Base-by-base conservation (phyloP, 2,329 filamentous ascomycete genomes). In the Ophiostoma populinum region DNA sequence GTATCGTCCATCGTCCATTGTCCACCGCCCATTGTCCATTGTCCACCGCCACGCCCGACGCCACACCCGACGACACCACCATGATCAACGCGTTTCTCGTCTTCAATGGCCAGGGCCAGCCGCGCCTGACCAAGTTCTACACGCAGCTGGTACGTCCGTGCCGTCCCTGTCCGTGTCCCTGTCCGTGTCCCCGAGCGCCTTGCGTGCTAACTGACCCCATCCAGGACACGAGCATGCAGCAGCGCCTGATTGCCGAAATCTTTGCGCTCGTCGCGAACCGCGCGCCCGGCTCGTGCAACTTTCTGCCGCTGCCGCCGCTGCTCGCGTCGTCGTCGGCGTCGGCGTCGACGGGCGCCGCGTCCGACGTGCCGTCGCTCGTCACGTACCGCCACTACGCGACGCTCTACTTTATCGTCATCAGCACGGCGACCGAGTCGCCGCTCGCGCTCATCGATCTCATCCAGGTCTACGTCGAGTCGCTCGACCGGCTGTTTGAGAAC, bases 71-170 rank as follows among this genome's bases (percentile, higher is more conserved):
- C n/a, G n/a, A 27, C 16, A 5, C n/a, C 26, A 59, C 46, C 46
- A 98, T 98, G 90, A 95, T 98, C 57, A 98, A 93, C 65, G 90
- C 92, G 21, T 87, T 98, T 42, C 67, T 98, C 45, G 87, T 98
- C 54, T 98, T 98, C 66, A 98, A 98, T 53, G 93, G 93, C 62
- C 83, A 87, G 49, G 90, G 90, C 44, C 87, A 98, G 58, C 87
- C 90, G 24, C 79, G 90, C 37, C 69, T 98, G 54, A 95, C 87
- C 48, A 95, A 95, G 51, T 98, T 98, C 65, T 98, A 98, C 56
- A 94, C 87, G 2, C 87, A 95, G 55, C 74, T 98, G 46, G 87
- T 92, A 11, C 16, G 3, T 8, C n/a, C n/a, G n/a, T n/a, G n/a
- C n/a, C n/a, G n/a, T n/a, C n/a, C n/a, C 15, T 28, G 39, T 36